Evolutionary conservation across 2,329 filamentous ascomycete genomes (phyloP).

Genomic region (Magnaporthiopsis poae): DNA sequence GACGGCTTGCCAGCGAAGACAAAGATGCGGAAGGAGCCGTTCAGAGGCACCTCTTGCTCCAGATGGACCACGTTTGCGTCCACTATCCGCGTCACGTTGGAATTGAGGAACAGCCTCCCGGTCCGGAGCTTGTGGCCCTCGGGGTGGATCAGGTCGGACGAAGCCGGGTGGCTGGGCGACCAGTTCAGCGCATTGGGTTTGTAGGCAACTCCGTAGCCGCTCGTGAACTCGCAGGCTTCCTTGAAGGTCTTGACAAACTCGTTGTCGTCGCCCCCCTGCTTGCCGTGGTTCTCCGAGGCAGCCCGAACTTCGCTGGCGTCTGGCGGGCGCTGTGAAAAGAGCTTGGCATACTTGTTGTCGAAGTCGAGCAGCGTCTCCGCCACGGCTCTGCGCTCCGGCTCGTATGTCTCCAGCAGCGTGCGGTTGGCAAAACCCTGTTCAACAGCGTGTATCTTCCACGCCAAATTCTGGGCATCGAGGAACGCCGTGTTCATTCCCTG

Average conservation of each 20-base stretch:
- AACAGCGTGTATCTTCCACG: constrained; percentile 92
- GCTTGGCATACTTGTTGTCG: constrained; percentile 77
- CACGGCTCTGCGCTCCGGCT: constrained; percentile 72
- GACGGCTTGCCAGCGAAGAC: constrained; percentile 66
- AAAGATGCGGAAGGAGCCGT: constrained; percentile 79
- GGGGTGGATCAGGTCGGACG: constrained; percentile 60
- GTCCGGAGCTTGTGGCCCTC: constrained; percentile 56
- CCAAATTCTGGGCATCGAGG: constrained; percentile 75
- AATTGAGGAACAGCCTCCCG: constrained; percentile 66
- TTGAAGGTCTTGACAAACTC: constrained; percentile 86
- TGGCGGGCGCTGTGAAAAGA: constrained; percentile 73
- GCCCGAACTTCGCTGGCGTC: constrained; percentile 62
- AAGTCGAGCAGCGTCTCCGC: constrained; percentile 79
- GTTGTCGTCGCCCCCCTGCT: constrained; percentile 45
- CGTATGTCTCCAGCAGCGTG: constrained; percentile 71
- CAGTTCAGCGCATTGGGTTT: constrained; percentile 75
- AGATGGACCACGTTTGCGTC: constrained; percentile 85
- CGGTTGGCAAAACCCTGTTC: constrained; percentile 71
- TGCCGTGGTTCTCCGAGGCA: constrained; percentile 36
- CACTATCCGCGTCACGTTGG: constrained; percentile 74
- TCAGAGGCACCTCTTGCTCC: constrained; percentile 80
- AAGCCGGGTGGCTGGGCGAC: constrained; percentile 61
- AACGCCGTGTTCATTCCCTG: constrained; percentile 77
- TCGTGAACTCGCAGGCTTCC: constrained; percentile 82
- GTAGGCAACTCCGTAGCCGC: constrained; percentile 83